Conservation (phyloP, 768 basidiomycete genomes). For the Porphyrellus cyaneotinctus region DNA sequence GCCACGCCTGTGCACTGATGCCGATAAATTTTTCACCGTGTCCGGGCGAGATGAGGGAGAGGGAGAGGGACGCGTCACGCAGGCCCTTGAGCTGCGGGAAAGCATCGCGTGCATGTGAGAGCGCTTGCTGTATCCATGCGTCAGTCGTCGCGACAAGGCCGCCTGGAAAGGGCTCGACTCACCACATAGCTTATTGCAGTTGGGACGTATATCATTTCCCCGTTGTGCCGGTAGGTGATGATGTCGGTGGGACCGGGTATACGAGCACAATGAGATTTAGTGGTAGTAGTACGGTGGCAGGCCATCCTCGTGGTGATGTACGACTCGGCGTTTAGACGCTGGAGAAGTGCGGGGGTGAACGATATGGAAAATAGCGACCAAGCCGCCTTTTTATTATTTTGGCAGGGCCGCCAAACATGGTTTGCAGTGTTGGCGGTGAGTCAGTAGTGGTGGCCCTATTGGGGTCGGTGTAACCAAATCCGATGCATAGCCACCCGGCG, state of each 20-base stretch:
- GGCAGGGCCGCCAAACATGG: no score
- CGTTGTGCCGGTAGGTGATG: slow-evolving; percentile 45
- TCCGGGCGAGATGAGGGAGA: slow-evolving; percentile 38
- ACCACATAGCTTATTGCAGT: slow-evolving; percentile 43
- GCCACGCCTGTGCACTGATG: slow-evolving; percentile 54
- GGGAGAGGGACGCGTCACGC: slow-evolving; percentile 40
- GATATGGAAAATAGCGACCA: not conserved
- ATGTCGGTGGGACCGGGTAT: slow-evolving; percentile 30
- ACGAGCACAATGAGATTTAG: not conserved
- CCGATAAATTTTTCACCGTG: slow-evolving; percentile 36
- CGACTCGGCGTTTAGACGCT: not conserved
- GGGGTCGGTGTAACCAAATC: no score
- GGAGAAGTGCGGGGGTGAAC: not conserved
- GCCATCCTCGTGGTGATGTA: not conserved
- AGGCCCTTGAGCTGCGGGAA: slow-evolving; percentile 40
- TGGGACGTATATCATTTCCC: slow-evolving; percentile 49
- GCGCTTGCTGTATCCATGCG: slow-evolving; percentile 38
- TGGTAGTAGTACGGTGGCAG: not conserved
- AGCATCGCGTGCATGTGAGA: slow-evolving; percentile 47
- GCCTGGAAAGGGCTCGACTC: slow-evolving; percentile 6
- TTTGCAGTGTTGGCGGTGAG: no score
- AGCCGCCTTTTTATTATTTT: not conserved
- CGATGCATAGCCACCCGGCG: no score
- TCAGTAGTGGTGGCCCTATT: no score
- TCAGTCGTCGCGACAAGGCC: not conserved